These are phyloP conservation scores for Rosa lucieae DNA, from an alignment of 306 rosid genomes.

Conservation along the genomic window DNA sequence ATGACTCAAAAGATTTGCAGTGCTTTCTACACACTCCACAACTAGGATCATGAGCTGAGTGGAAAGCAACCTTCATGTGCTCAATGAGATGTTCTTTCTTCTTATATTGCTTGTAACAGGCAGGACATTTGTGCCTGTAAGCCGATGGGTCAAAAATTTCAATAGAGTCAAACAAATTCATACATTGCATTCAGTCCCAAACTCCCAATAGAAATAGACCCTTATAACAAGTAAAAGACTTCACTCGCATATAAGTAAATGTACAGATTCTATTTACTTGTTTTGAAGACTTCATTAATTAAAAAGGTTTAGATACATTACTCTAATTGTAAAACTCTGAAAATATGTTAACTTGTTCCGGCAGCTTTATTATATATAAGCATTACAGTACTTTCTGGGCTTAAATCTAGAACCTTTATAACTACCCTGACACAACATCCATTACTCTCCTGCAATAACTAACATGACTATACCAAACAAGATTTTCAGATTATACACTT, in stretches of 20 bases:
- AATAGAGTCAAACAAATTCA: constrained; percentile 4
- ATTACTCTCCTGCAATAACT: neutral
- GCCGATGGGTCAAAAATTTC: constrained; percentile 20
- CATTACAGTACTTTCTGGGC: neutral
- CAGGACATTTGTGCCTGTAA: constrained; percentile 69
- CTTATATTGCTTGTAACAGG: constrained; percentile 81
- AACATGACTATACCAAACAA: neutral
- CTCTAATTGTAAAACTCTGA: neutral
- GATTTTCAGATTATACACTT: neutral
- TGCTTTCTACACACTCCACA: constrained; percentile 71
- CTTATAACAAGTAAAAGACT: neutral
- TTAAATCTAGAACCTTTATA: neutral
- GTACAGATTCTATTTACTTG: neutral
- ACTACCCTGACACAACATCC: neutral
- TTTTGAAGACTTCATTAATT: neutral
- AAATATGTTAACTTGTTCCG: neutral
- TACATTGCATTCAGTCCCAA: neutral
- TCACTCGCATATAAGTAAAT: neutral
- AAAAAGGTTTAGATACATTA: neutral
- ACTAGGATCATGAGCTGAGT: constrained; percentile 73
- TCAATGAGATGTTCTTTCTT: constrained; percentile 68
- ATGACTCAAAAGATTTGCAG: constrained; percentile 78
- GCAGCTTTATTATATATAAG: neutral
- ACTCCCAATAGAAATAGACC: neutral
- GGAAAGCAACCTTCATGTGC: constrained; percentile 64